Conservation (phyloP, 768 basidiomycete genomes). For the Trametes maxima region DNA sequence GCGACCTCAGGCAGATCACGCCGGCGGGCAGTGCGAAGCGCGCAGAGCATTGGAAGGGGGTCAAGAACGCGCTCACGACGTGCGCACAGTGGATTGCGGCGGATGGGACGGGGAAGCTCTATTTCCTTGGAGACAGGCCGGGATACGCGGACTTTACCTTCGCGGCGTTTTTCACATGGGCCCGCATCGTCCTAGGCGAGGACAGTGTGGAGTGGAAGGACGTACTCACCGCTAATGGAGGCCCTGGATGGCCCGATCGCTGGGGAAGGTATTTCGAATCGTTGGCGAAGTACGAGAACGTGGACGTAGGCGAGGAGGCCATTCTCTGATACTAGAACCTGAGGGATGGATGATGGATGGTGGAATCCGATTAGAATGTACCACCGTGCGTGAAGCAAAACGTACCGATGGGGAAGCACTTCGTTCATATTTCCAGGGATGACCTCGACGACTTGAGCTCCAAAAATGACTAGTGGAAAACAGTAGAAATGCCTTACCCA, state of each 20-base stretch:
- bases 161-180: slow-evolving; percentile 40
- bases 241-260: slow-evolving; percentile 40
- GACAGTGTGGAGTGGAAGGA: slow-evolving; percentile 38
- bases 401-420: too few relatives aligned
- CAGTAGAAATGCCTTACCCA: too few relatives aligned
- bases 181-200: slow-evolving; percentile 32
- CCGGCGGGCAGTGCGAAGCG: slow-evolving; percentile 27
- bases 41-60: slow-evolving; percentile 33
- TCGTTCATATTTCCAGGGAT: too few relatives aligned
- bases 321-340: background rate
- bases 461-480: too few relatives aligned
- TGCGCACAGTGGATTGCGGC: slow-evolving; percentile 36
- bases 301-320: slow-evolving; percentile 34
- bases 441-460: too few relatives aligned
- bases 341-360: too few relatives aligned
- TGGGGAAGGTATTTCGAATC: slow-evolving; percentile 40
- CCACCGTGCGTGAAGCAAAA: too few relatives aligned
- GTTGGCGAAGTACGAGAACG: slow-evolving; percentile 36
- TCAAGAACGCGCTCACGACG: slow-evolving; percentile 29
- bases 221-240: slow-evolving; percentile 15
- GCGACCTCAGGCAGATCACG: slow-evolving; percentile 40
- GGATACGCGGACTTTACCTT: slow-evolving; percentile 42
- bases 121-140: slow-evolving; percentile 40
- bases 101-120: slow-evolving; percentile 30
- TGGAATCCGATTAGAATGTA: too few relatives aligned